These are phyloP conservation scores for Orbilia ellipsospora DNA, from an alignment of 2,329 filamentous ascomycete species.

Conservation along the genomic window DNA sequence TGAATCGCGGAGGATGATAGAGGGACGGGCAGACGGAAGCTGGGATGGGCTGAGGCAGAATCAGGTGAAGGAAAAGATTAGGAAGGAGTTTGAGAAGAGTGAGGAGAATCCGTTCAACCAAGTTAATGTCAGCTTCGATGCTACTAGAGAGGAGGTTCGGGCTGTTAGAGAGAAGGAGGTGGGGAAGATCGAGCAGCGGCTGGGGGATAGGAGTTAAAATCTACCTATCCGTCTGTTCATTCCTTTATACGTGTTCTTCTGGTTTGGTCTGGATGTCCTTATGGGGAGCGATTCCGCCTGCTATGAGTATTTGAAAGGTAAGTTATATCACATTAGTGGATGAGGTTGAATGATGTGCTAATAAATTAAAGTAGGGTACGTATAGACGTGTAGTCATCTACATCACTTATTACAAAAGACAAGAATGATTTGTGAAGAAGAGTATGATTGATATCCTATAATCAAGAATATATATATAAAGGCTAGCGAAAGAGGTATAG, in stretches of 20 bases:
- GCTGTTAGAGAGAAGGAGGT: constrained; percentile 75
- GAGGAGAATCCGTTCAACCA: constrained; percentile 97
- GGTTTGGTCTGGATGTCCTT: background rate
- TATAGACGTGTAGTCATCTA: no score
- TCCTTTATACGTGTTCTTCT: background rate
- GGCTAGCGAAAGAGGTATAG: constrained; percentile 20
- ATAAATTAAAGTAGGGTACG: no score
- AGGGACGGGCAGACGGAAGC: constrained; percentile 84
- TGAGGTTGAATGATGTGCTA: background rate
- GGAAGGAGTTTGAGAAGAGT: constrained; percentile 94
- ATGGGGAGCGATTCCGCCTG: background rate
- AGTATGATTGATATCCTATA: no score
- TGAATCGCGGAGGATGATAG: constrained; percentile 81
- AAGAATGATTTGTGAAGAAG: no score
- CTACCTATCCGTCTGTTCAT: background rate
- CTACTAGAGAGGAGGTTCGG: constrained; percentile 78
- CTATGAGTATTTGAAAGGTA: background rate
- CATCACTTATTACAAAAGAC: no score
- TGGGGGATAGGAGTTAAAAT: constrained; percentile 63
- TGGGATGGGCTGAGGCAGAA: constrained; percentile 78
- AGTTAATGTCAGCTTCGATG: constrained; percentile 76
- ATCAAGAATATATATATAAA: background rate
- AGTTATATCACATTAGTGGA: background rate
- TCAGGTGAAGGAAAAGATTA: constrained; percentile 84
- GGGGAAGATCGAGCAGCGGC: constrained; percentile 77